Base-by-base conservation (phyloP, 75 land plant genomes). In the Azolla pinnata region DNA sequence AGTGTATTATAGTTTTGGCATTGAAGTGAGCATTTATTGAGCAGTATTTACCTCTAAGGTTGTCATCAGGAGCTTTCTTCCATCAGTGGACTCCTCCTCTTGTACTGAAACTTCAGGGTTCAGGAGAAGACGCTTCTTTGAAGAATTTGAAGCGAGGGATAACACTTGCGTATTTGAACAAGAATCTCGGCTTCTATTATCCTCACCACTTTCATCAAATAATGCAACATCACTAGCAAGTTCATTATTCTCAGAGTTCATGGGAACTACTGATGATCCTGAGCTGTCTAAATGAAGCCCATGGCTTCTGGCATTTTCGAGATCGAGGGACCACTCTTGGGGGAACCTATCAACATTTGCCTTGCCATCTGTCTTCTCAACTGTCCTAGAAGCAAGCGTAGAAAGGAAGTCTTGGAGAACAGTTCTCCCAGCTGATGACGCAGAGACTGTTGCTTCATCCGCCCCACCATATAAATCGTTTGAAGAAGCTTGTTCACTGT, bases 301-400 rank as follows among this genome's bases (percentile, higher is more conserved):
- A 3, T 46, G 49, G 21, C 14, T 46, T 17, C 21, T 23, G 17
- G 21, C 4, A 46, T 38, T n/a, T n/a, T n/a, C n/a, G n/a, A n/a
- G n/a, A n/a, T n/a, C n/a, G n/a, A n/a, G 42, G 14, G 17, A 46
- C 4, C n/a, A 17, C n/a, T 46, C 4, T 46, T 46, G 49, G 2
- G n/a, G 42, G 21, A 2, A 18, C 14, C 21, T 23, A 46, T 3
- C 21, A 4, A 23, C 2, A 4, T 18, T 3, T 14, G 2, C 23
- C 23, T 40, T 35, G 24, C 30, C 4, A 56, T 33, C 21, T 7
- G 54, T 20, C 64, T 29, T 12, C 49, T 45, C 52, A 52, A 1
- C 29, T 47, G n/a, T 33, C 44, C 64, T 57, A 46, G 23, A 46
- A 18, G 49, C 49, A 4, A 46, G 49, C 2, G 49, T 46, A 46